A percentile compares a stretch with the other conserved stretches of the same genome.
These are phyloP conservation scores for Starmerella vaccinii DNA, from an alignment of 805 yeast species.

Conservation along the genomic window DNA sequence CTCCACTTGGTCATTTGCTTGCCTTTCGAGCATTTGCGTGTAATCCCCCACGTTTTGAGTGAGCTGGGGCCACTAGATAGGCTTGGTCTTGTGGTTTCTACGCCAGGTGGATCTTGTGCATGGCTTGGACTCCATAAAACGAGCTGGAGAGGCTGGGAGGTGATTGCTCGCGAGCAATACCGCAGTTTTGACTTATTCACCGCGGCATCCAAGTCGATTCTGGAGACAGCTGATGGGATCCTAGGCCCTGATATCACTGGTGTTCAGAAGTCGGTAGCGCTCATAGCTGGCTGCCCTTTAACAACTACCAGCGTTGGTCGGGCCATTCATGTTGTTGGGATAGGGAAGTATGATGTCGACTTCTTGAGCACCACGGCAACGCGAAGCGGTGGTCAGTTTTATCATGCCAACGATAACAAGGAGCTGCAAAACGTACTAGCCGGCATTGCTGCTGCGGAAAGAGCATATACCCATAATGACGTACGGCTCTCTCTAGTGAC, in stretches of 20 bases:
- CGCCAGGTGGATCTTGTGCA: conserved; percentile 4
- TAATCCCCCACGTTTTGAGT: conserved; percentile 7
- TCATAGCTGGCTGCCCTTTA: conserved; percentile 10
- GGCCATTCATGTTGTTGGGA: conserved; percentile 10
- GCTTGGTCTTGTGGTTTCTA: conserved; percentile 13
- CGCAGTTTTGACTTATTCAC: neutral
- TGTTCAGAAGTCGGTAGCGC: conserved; percentile 7
- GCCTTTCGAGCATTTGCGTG: conserved; percentile 1
- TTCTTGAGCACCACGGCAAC: neutral
- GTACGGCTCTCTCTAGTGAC: neutral
- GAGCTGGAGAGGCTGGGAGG: conserved; percentile 15
- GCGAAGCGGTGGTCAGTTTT: conserved; percentile 6
- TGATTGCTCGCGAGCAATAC: neutral
- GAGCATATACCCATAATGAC: conserved; percentile 8
- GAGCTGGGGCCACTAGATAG: conserved; percentile 14
- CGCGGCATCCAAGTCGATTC: neutral
- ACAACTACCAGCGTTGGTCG: neutral
- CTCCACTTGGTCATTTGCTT: conserved; percentile 12
- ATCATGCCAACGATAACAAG: neutral
- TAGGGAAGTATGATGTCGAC: conserved; percentile 8
- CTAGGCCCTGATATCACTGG: neutral
- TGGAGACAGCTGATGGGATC: conserved; percentile 6
- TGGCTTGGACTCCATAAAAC: conserved; percentile 11
- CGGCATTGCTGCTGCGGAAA: conserved; percentile 9
- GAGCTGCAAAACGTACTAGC: conserved; percentile 1